Percentiles rank a stretch among this genome's conserved stretches.
Conservation (phyloP, 495 filamentous ascomycete species). For the Physcia stellaris region DNA sequence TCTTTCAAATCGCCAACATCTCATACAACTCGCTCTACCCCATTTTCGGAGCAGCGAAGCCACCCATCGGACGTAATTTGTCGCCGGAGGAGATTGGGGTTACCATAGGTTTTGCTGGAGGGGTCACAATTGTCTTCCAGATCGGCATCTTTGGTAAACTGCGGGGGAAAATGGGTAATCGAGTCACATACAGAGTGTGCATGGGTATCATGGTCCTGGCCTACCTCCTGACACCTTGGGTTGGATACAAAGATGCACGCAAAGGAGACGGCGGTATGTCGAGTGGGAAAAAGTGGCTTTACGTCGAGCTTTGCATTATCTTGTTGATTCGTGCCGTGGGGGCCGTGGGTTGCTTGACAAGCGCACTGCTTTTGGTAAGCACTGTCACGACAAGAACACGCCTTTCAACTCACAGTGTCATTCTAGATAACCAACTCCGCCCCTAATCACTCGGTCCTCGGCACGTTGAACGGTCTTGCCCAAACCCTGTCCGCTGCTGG, state of each 20-base stretch:
- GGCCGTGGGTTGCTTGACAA: conserved; percentile 77
- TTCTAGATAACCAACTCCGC: conserved; percentile 81
- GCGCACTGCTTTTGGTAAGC: conserved; percentile 66
- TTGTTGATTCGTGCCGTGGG: conserved; percentile 80
- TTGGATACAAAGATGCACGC: conserved; percentile 55
- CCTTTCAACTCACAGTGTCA: too few species aligned
- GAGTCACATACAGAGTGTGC: conserved; percentile 62
- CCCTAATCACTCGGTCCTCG: conserved; percentile 71
- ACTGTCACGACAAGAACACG: background rate
- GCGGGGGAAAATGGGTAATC: conserved; percentile 72
- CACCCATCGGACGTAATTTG: conserved; percentile 63
- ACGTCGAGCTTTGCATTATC: conserved; percentile 60
- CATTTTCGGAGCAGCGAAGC: conserved; percentile 64
- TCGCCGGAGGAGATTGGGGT: conserved; percentile 72
- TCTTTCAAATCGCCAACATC: conserved; percentile 82
- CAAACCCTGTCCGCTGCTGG: conserved; percentile 89
- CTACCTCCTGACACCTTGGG: conserved; percentile 79
- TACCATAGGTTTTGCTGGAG: conserved; percentile 70
- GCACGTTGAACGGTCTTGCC: conserved; percentile 84
- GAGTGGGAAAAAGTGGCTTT: conserved; percentile 48
- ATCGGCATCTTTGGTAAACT: conserved; percentile 67
- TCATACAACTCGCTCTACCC: conserved; percentile 85
- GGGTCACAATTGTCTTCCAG: conserved; percentile 80
- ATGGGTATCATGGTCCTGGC: conserved; percentile 72
- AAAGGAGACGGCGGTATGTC: conserved; percentile 25